Evolutionary conservation across 2,329 filamentous ascomycete genomes (phyloP).

Genomic region (Alternaria rosae): DNA sequence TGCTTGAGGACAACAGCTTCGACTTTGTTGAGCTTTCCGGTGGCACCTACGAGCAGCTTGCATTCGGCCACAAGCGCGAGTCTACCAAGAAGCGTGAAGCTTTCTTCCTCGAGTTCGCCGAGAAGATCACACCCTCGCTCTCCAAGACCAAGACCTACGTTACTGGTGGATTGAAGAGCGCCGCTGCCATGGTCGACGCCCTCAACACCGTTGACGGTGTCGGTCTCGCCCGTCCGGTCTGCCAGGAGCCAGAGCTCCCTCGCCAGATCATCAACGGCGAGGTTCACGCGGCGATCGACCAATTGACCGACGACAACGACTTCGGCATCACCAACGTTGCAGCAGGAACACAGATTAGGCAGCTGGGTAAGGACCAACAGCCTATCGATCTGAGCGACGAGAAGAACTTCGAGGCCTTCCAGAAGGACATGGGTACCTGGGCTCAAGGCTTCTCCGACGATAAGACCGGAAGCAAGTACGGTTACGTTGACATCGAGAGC

Average conservation of each 20-base stretch:
- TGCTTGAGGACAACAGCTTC: slow-evolving; percentile 60
- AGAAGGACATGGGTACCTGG: slow-evolving; percentile 59
- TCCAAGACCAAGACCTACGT: slow-evolving; percentile 67
- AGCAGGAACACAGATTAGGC: slow-evolving; percentile 60
- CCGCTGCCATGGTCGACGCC: slow-evolving; percentile 65
- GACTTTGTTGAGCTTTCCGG: slow-evolving; percentile 68
- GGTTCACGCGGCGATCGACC: slow-evolving; percentile 56
- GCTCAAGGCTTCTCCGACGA: slow-evolving; percentile 51
- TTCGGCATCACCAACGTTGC: slow-evolving; percentile 59
- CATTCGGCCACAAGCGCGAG: slow-evolving; percentile 61
- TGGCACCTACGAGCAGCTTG: slow-evolving; percentile 65
- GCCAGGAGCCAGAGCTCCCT: slow-evolving; percentile 60
- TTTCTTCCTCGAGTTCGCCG: slow-evolving; percentile 69
- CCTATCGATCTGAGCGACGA: slow-evolving; percentile 61
- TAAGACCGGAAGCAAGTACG: slow-evolving; percentile 51
- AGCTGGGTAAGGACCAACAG: slow-evolving; percentile 61
- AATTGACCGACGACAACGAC: slow-evolving; percentile 59
- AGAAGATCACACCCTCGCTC: slow-evolving; percentile 58
- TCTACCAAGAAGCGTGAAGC: slow-evolving; percentile 64
- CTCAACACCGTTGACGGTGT: slow-evolving; percentile 66
- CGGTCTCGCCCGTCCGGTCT: slow-evolving; percentile 63
- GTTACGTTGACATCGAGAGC: slow-evolving; percentile 55
- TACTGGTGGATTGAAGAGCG: slow-evolving; percentile 65
- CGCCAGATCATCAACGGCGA: slow-evolving; percentile 56
- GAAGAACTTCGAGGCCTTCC: slow-evolving; percentile 58